Evolutionary conservation across 129 eudicot genomes (phyloP).

Genomic region (Saussurea involucrata): DNA sequence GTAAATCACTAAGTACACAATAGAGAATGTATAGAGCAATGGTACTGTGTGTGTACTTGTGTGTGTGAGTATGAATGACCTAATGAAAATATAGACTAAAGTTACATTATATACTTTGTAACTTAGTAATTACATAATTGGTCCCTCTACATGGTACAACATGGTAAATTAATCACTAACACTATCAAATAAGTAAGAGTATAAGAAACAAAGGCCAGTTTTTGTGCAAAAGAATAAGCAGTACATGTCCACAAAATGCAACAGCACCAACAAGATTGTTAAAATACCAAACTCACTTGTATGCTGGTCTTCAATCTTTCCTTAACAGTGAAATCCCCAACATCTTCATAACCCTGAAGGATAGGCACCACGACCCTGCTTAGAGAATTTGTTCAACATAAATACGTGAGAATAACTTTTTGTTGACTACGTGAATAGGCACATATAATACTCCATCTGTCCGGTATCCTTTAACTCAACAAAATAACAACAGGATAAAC

Average conservation of each 20-base stretch:
- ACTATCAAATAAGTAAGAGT: slow-evolving; percentile 7
- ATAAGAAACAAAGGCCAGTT: slow-evolving; percentile 60
- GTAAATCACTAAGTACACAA: no score
- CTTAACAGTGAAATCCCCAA: slow-evolving; percentile 81
- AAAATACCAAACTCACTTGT: slow-evolving; percentile 68
- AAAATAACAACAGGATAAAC: neutral
- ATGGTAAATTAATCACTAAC: no score
- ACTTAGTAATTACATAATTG: no score
- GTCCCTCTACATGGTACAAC: no score
- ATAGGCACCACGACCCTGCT: slow-evolving; percentile 98
- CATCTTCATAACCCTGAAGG: slow-evolving; percentile 98
- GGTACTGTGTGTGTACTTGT: no score
- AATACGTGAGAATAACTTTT: slow-evolving; percentile 5
- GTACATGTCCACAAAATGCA: slow-evolving; percentile 66
- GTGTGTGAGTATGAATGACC: no score
- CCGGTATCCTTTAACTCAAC: neutral
- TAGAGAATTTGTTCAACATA: slow-evolving; percentile 28
- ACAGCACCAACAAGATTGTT: slow-evolving; percentile 65
- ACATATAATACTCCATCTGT: neutral
- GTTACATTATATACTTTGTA: no score
- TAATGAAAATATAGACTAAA: no score
- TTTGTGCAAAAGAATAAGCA: slow-evolving; percentile 51
- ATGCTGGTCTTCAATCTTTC: slow-evolving; percentile 85
- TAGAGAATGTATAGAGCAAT: no score
- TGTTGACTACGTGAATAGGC: neutral